These are phyloP conservation scores for Kazachstania kunashirensis DNA, from an alignment of 805 yeast species.

Conservation along the genomic window DNA sequence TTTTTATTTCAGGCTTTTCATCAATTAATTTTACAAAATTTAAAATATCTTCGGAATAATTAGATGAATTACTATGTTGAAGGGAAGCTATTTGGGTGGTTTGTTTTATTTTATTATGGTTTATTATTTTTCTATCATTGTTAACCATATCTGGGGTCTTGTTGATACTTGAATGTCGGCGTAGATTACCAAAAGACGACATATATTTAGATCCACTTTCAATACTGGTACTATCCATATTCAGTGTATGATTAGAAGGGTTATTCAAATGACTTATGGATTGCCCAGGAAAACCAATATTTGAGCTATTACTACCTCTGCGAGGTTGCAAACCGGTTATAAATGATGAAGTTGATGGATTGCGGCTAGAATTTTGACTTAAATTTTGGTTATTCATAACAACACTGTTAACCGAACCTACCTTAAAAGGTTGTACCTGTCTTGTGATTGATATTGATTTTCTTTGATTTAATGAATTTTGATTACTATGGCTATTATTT, in stretches of 20 bases:
- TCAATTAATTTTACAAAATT: slow-evolving; percentile 68
- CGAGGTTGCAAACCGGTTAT: slow-evolving; percentile 34
- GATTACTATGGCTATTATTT: slow-evolving; percentile 2
- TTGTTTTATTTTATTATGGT: slow-evolving; percentile 4
- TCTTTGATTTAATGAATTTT: slow-evolving; percentile 6
- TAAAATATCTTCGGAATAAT: slow-evolving; percentile 38
- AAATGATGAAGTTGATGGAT: slow-evolving; percentile 37
- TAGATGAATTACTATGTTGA: neutral
- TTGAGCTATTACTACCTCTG: slow-evolving; percentile 31
- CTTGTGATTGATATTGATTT: slow-evolving; percentile 17
- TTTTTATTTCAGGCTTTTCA: slow-evolving; percentile 44
- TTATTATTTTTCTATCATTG: slow-evolving; percentile 8
- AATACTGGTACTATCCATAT: slow-evolving; percentile 17
- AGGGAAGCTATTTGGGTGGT: neutral
- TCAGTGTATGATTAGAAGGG: slow-evolving; percentile 5
- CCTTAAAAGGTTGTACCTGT: slow-evolving; percentile 30
- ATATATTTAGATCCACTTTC: slow-evolving; percentile 51
- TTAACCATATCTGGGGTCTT: slow-evolving; percentile 11
- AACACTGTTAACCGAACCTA: slow-evolving; percentile 30
- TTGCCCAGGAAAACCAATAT: slow-evolving; percentile 19
- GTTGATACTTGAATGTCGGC: slow-evolving; percentile 38
- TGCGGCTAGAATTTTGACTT: slow-evolving; percentile 30
- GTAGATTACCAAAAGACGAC: slow-evolving; percentile 64
- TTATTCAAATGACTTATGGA: neutral
- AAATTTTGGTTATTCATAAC: slow-evolving; percentile 12